A percentile compares a stretch with the other conserved stretches of the same genome.
Evolutionary conservation across 148 eudicot genomes (phyloP).

Genomic region (Amaranthus hypochondriacus): DNA sequence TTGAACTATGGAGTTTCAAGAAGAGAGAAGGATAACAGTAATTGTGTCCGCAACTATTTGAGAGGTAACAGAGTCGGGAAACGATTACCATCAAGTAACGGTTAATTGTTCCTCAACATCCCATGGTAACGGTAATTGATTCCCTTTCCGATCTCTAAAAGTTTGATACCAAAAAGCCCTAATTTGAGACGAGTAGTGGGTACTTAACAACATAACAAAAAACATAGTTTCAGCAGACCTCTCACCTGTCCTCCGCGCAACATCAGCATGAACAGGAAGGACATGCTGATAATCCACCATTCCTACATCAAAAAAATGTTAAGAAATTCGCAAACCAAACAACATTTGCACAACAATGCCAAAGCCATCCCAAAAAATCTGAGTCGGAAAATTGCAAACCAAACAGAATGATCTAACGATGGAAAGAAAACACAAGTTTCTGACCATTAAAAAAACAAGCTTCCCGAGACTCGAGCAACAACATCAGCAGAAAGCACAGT

Average conservation of each 20-base stretch:
- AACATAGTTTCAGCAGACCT: constrained; percentile 54
- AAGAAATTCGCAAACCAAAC: not conserved
- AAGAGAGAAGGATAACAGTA: no score
- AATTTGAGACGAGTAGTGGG: no score
- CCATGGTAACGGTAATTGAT: no score
- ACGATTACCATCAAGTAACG: no score
- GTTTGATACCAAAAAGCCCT: no score
- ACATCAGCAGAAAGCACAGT: constrained; percentile 56
- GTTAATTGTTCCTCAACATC: no score
- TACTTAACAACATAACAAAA: constrained; percentile 41
- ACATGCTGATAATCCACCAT: constrained; percentile 98
- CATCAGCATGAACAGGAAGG: constrained; percentile 77
- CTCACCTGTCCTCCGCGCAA: constrained; percentile 46
- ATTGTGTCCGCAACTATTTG: no score
- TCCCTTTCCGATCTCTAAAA: no score
- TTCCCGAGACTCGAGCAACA: constrained; percentile 67
- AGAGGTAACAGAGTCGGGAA: no score
- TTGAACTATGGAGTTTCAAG: no score
- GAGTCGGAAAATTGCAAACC: not conserved
- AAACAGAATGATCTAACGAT: not conserved
- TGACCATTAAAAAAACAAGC: constrained; percentile 81
- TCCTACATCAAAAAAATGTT: constrained; percentile 37
- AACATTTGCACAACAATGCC: not conserved
- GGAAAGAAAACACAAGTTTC: constrained; percentile 8
- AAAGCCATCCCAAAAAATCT: not conserved